A percentile compares a stretch with the other conserved stretches of the same genome.
phyloP scores from a whole-genome alignment of 2,329 filamentous ascomycete genomes.

The Endocalyx cinctus region DNA sequence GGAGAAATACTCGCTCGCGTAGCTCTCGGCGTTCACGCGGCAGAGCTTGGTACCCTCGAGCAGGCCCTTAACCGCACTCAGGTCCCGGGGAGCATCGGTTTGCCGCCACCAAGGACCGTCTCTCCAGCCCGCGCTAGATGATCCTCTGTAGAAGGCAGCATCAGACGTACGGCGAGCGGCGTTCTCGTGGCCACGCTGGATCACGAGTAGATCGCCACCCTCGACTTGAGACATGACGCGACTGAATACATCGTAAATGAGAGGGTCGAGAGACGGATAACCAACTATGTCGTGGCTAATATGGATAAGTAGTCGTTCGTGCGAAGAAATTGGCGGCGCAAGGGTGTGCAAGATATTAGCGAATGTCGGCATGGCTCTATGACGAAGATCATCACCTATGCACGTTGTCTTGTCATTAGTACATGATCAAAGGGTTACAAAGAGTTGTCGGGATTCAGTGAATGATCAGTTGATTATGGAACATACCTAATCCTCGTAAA shows the following conservation, averaged over 20 bases:
- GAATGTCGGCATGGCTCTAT: slow-evolving; percentile 87
- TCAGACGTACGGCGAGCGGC: slow-evolving; percentile 63
- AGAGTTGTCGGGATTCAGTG: too few relatives aligned
- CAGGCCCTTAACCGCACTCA: slow-evolving; percentile 75
- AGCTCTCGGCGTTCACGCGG: slow-evolving; percentile 81
- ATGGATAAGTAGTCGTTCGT: slow-evolving; percentile 95
- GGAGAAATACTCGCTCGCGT: slow-evolving; percentile 79
- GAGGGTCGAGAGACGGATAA: slow-evolving; percentile 89
- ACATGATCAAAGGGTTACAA: too few relatives aligned
- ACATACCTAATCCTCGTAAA: slow-evolving; percentile 68
- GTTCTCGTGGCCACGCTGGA: slow-evolving; percentile 88
- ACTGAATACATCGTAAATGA: slow-evolving; percentile 87
- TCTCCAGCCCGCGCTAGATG: slow-evolving; percentile 61
- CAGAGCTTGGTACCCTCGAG: slow-evolving; percentile 88
- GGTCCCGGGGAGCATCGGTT: slow-evolving; percentile 62
- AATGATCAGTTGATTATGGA: too few relatives aligned
- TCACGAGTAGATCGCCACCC: slow-evolving; percentile 87
- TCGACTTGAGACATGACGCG: slow-evolving; percentile 99
- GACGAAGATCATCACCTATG: slow-evolving; percentile 77
- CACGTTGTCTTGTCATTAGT: slow-evolving; percentile 1
- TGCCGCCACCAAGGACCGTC: slow-evolving; percentile 97
- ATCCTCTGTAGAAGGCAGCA: slow-evolving; percentile 45
- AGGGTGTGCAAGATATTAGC: slow-evolving; percentile 92
- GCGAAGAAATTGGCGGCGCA: slow-evolving; percentile 91
- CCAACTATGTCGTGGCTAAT: slow-evolving; percentile 93